These are phyloP conservation scores for Verticillium nubilum DNA, from an alignment of 2,329 filamentous ascomycete genomes.

Conservation along the genomic window DNA sequence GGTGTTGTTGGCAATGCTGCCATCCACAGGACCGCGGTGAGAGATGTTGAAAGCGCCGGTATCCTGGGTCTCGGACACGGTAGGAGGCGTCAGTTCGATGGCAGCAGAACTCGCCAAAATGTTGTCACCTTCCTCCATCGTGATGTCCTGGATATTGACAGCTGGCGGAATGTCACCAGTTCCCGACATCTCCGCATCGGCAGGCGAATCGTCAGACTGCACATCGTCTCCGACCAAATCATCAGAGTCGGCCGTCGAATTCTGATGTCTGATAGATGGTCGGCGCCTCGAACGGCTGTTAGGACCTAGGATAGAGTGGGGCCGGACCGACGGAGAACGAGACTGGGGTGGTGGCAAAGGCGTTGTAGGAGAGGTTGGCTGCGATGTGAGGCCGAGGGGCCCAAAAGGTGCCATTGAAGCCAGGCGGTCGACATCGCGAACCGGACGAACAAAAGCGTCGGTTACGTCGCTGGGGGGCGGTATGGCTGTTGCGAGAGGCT, in stretches of 20 bases:
- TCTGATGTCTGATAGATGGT: conserved; percentile 84
- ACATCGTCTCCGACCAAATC: conserved; percentile 81
- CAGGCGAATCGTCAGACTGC: conserved; percentile 67
- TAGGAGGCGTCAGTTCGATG: conserved; percentile 70
- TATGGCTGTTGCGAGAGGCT: conserved; percentile 62
- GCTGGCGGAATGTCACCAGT: conserved; percentile 74
- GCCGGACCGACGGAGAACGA: conserved; percentile 49
- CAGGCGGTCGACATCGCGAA: conserved; percentile 76
- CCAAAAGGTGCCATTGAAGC: conserved; percentile 73
- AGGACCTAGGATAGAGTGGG: conserved; percentile 46
- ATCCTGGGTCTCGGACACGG: conserved; percentile 79
- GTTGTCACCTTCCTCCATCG: conserved; percentile 72
- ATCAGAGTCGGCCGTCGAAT: conserved; percentile 84
- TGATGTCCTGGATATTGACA: conserved; percentile 79
- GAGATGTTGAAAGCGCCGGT: conserved; percentile 91
- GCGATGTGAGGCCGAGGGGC: conserved; percentile 69
- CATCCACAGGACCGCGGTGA: conserved; percentile 77
- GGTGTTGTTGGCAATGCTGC: conserved; percentile 71
- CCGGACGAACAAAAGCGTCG: conserved; percentile 73
- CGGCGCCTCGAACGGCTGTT: conserved; percentile 58
- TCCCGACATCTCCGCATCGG: conserved; percentile 70
- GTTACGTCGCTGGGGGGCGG: conserved; percentile 58
- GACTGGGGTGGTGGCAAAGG: conserved; percentile 65
- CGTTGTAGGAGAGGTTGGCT: conserved; percentile 86
- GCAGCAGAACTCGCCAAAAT: conserved; percentile 66